Evolutionary conservation across 2,329 filamentous ascomycete genomes (phyloP).

Genomic region (Ophiostoma triangulosporum): DNA sequence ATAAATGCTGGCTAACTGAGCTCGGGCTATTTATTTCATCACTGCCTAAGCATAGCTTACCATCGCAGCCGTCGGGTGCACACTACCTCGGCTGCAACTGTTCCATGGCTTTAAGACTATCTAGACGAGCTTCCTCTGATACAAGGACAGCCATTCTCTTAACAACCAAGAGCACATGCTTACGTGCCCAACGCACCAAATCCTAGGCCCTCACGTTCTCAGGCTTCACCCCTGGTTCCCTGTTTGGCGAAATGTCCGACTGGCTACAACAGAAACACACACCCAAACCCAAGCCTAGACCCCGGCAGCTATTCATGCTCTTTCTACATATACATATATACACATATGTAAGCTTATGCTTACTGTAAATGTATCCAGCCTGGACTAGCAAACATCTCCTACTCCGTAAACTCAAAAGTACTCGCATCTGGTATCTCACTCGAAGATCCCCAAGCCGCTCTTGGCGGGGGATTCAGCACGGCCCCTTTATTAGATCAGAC

Average conservation of each 20-base stretch:
- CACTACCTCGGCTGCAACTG: not conserved
- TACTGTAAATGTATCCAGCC: too few species aligned
- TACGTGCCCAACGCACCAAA: not conserved
- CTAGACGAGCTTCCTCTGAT: not conserved
- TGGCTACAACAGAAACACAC: conserved; percentile 6
- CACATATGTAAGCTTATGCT: too few species aligned
- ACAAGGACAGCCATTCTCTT: not conserved
- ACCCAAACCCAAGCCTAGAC: not conserved
- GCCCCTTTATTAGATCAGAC: not conserved
- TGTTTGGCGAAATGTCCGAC: conserved; percentile 8
- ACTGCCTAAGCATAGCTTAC: too few species aligned
- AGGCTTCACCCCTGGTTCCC: conserved; percentile 3
- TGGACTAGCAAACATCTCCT: not conserved
- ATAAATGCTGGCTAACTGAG: too few species aligned
- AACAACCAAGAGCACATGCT: not conserved
- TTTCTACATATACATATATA: too few species aligned
- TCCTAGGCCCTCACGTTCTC: not conserved
- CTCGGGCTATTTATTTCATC: too few species aligned
- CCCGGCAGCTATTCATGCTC: not conserved
- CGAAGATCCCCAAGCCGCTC: conserved; percentile 5
- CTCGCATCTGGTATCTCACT: too few species aligned
- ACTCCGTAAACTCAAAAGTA: too few species aligned
- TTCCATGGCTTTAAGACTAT: not conserved
- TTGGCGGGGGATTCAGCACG: conserved; percentile 1
- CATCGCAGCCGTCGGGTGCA: too few species aligned